phyloP scores from a whole-genome alignment of 345 rosid genomes.

The Syzygium aromaticum region DNA sequence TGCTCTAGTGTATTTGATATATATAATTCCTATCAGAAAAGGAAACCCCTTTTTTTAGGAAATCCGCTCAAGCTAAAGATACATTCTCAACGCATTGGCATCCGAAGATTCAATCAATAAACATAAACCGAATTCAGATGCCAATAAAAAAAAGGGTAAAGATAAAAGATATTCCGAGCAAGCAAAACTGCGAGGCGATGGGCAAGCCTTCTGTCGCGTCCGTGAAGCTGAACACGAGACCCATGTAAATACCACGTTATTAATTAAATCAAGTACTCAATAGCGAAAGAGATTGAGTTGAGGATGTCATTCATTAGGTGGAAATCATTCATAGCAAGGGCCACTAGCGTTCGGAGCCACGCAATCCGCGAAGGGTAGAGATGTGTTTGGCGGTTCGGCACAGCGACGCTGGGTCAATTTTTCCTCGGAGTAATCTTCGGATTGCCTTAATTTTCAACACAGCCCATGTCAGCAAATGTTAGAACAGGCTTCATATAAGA shows the following conservation, averaged over 20 bases:
- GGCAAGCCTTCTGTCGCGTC: background rate
- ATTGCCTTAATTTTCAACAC: background rate
- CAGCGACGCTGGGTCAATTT: background rate
- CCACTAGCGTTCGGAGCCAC: background rate
- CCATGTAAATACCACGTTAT: background rate
- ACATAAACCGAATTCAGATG: background rate
- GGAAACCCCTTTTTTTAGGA: background rate
- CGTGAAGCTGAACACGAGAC: background rate
- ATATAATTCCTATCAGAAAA: no score
- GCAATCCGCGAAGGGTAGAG: background rate
- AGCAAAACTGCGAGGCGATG: background rate
- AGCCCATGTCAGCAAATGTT: background rate
- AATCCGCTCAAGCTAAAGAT: background rate
- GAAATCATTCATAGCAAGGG: background rate
- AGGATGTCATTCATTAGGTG: background rate
- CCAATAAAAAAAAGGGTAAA: background rate
- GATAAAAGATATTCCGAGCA: background rate
- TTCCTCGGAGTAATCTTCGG: background rate
- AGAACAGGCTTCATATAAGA: background rate
- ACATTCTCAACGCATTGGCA: background rate
- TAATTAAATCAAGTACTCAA: background rate
- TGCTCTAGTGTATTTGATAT: no score
- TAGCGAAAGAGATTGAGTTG: background rate
- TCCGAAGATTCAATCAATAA: background rate
- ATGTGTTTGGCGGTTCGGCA: background rate